Evolutionary conservation across 2,329 filamentous ascomycete genomes (phyloP), one percentile per base, ranked within the genome.

Genomic region (Sclerotinia minor): DNA sequence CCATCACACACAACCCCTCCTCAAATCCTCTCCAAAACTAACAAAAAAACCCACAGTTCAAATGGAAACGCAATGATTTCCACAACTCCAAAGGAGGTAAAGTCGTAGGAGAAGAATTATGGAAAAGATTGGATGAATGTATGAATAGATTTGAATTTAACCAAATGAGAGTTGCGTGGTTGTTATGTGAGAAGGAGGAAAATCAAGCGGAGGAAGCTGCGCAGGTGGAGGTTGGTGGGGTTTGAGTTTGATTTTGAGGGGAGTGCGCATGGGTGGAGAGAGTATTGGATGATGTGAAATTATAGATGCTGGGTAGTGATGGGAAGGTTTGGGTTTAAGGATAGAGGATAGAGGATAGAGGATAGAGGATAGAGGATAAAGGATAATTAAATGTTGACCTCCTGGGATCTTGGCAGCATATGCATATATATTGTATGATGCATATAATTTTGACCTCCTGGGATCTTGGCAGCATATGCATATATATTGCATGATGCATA

Each of bases 11-110:
- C 21, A 29, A 35, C 3, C 35, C 35, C 49, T 44, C 24, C 3
- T 13, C 7, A 2, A 5, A 6, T 17, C 35, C 29, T 2, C 29
- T 29, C 29, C 29, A 54, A 57, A 50, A 26, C 24, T 67, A 61
- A 67, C 49, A 61, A n/a, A 49, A 4, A 61, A 32, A 49, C 1
- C 15, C 13, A 38, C 13, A 67, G 65, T 67, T 61, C 55, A 67
- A 67, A 67, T 67, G 65, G 65, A 61, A 67, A 32, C 65, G 65
- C 19, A 67, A 67, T 17, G 11, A 32, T 19, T 67, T 67, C 47
- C 65, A 63, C 38, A 67, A 67, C 21, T 53, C 55, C 6, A 50
- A 54, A n/a, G 65, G 65, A 8, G 29, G 6, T 17, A 67, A 67
- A n/a, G 65, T 67, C 5, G 47, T 53, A 24, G 65, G 65, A 19